These are phyloP conservation scores for Ogataea ramenticola DNA, from an alignment of 805 yeast species.

Conservation along the genomic window DNA sequence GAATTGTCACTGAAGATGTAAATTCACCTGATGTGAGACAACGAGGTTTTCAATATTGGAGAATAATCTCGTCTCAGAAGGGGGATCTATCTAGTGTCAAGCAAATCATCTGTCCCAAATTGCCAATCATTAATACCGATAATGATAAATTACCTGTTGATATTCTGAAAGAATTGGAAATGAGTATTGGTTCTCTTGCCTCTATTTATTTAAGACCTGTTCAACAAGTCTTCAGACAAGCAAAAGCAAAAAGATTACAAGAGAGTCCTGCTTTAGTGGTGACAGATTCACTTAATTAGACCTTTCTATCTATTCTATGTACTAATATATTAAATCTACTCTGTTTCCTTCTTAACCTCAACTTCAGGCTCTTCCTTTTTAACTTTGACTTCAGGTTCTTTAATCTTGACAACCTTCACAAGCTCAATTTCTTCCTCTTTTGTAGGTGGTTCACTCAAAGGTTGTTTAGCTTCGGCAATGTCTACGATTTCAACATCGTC, in stretches of 20 bases:
- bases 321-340: too few species aligned
- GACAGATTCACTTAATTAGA: neutral
- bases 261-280: constrained; percentile 39
- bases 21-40: constrained; percentile 85
- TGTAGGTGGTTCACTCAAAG: constrained; percentile 9
- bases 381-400: constrained; percentile 1
- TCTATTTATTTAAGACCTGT: constrained; percentile 82
- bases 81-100: constrained; percentile 33
- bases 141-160: constrained; percentile 63
- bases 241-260: constrained; percentile 44
- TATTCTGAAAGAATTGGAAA: constrained; percentile 72
- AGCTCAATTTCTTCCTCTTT: constrained; percentile 16
- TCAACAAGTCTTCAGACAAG: constrained; percentile 65
- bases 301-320: neutral
- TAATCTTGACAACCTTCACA: neutral
- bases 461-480: constrained; percentile 21
- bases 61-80: constrained; percentile 52
- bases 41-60: constrained; percentile 81
- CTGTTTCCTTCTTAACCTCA: too few species aligned
- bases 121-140: constrained; percentile 60
- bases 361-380: constrained; percentile 1
- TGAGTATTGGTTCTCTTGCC: constrained; percentile 75
- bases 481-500: constrained; percentile 51
- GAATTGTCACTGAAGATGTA: constrained; percentile 63
- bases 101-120: constrained; percentile 49